Evolutionary conservation across 352 stramenopile genomes (phyloP).

Genomic region (Pythium sukuiense): DNA sequence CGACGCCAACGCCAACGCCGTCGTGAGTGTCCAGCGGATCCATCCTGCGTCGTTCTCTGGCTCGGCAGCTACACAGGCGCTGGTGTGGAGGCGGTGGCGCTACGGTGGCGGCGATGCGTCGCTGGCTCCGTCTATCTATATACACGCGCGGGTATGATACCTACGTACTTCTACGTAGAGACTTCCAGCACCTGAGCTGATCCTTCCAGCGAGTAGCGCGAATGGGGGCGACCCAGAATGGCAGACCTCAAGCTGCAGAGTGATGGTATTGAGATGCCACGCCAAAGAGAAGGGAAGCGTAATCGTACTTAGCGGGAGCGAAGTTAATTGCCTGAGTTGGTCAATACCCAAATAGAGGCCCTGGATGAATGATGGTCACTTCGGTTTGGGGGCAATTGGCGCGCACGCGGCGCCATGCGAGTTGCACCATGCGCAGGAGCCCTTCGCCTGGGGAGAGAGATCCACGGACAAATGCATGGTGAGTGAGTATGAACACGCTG

Average conservation of each 20-base stretch:
- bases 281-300: background rate
- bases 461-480: background rate
- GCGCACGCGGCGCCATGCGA: constrained; percentile 13
- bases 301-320: constrained; percentile 14
- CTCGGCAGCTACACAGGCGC: no score
- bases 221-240: background rate
- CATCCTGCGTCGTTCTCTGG: background rate
- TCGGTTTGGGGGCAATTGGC: background rate
- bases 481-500: background rate
- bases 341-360: constrained; percentile 11
- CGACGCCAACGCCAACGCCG: background rate
- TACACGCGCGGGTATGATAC: background rate
- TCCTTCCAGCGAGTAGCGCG: no score
- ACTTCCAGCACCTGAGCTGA: no score
- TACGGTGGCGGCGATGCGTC: no score
- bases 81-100: no score
- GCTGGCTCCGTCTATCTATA: background rate
- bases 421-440: constrained; percentile 19
- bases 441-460: constrained; percentile 14
- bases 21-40: background rate
- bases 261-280: background rate
- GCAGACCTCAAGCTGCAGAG: background rate
- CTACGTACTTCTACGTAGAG: no score
- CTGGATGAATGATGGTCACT: constrained; percentile 17
- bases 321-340: background rate